Evolutionary conservation across 2,329 filamentous ascomycete species (phyloP).

Genomic region (Periglandula ipomoeae): DNA sequence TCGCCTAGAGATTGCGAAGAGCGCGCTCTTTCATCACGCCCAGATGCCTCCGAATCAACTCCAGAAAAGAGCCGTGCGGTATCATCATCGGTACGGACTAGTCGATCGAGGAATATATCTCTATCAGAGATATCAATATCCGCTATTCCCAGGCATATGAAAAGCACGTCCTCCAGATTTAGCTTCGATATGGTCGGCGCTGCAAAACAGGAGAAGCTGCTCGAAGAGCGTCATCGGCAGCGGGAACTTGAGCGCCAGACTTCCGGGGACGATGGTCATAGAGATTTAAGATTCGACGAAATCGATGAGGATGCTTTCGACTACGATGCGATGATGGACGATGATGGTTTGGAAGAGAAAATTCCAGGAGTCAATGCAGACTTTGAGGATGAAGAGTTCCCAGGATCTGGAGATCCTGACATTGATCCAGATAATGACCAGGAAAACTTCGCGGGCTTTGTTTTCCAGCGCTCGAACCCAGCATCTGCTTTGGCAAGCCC

Average conservation of each 20-base stretch:
- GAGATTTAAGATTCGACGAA: slow-evolving; percentile 50
- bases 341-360: slow-evolving; percentile 56
- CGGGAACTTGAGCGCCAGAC: slow-evolving; percentile 53
- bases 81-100: slow-evolving; percentile 19
- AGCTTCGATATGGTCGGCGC: slow-evolving; percentile 73
- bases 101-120: slow-evolving; percentile 45
- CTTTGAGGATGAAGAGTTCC: slow-evolving; percentile 6
- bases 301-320: slow-evolving; percentile 53
- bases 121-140: slow-evolving; percentile 39
- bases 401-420: slow-evolving; percentile 8
- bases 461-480: slow-evolving; percentile 46
- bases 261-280: slow-evolving; percentile 24
- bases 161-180: slow-evolving; percentile 70
- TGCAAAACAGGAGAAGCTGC: slow-evolving; percentile 55
- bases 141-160: slow-evolving; percentile 54
- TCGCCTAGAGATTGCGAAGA: background rate
- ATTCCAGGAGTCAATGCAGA: slow-evolving; percentile 46
- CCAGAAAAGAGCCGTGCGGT: background rate
- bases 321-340: slow-evolving; percentile 56
- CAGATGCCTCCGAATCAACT: background rate
- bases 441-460: slow-evolving; percentile 52
- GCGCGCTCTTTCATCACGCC: background rate
- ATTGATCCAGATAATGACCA: slow-evolving; percentile 46
- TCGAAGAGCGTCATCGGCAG: slow-evolving; percentile 65
- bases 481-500: slow-evolving; percentile 43